Conservation (phyloP, 2,329 filamentous ascomycete genomes). For the Phialocephala sp. region DNA sequence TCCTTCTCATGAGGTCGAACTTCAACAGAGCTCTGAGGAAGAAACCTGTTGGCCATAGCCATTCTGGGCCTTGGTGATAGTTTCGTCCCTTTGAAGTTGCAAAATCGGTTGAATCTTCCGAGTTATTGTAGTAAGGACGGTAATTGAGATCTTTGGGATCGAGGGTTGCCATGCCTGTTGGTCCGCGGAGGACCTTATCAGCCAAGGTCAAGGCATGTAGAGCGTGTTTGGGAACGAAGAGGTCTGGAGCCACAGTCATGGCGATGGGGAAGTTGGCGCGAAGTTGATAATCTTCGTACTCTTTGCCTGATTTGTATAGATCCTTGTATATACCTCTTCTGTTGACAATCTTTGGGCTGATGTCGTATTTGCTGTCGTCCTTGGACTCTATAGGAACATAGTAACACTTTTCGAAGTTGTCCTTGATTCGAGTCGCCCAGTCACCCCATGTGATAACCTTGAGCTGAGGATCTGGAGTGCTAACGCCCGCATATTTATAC, state of each 20-base stretch:
- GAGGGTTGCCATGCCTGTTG: slow-evolving; percentile 93
- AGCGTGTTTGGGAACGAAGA: slow-evolving; percentile 82
- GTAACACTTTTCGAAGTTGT: slow-evolving; percentile 91
- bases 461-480: slow-evolving; percentile 56
- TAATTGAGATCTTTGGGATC: slow-evolving; percentile 94
- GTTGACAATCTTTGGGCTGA: slow-evolving; percentile 81
- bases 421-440: slow-evolving; percentile 82
- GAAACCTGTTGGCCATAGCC: slow-evolving; percentile 97
- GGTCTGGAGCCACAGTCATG: slow-evolving; percentile 89
- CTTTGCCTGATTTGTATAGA: slow-evolving; percentile 89
- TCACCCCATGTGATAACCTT: slow-evolving; percentile 70
- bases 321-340: slow-evolving; percentile 98
- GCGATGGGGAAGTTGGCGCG: slow-evolving; percentile 93
- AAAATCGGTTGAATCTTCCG: slow-evolving; percentile 90
- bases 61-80: slow-evolving; percentile 98
- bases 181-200: slow-evolving; percentile 80
- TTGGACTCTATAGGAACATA: slow-evolving; percentile 75
- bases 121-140: slow-evolving; percentile 92
- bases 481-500: slow-evolving; percentile 77
- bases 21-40: slow-evolving; percentile 90
- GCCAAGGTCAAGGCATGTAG: slow-evolving; percentile 79
- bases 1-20: slow-evolving; percentile 81
- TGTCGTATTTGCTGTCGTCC: slow-evolving; percentile 78
- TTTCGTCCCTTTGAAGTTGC: slow-evolving; percentile 92
- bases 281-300: slow-evolving; percentile 97